Conservation (phyloP, 2,329 filamentous ascomycete genomes). For the Penicillium sp. region DNA sequence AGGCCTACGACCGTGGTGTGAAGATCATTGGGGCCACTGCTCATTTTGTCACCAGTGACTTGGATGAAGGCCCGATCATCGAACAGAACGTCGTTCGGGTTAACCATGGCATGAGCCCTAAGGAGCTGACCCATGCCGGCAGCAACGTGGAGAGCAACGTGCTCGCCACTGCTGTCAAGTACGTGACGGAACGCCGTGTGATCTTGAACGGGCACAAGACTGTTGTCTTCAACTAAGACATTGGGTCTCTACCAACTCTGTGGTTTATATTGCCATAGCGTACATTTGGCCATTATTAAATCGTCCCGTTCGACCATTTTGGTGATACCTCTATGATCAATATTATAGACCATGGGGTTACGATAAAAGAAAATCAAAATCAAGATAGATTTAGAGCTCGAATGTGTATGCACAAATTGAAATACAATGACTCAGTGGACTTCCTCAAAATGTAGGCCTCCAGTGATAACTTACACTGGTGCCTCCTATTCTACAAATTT, state of each 20-base stretch:
- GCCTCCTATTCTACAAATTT: neutral
- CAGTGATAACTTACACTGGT: neutral
- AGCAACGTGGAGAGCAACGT: constrained; percentile 84
- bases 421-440: neutral
- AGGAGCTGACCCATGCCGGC: constrained; percentile 74
- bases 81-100: constrained; percentile 78
- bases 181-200: constrained; percentile 74
- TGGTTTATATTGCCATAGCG: neutral
- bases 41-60: constrained; percentile 79
- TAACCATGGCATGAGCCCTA: constrained; percentile 72
- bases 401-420: neutral
- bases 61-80: constrained; percentile 85
- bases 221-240: constrained; percentile 63
- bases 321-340: neutral
- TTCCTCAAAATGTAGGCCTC: neutral
- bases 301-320: neutral
- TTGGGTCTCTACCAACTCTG: neutral
- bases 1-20: constrained; percentile 80
- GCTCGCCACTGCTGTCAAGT: constrained; percentile 76
- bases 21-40: constrained; percentile 87
- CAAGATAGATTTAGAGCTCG: neutral
- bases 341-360: neutral
- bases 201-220: constrained; percentile 79
- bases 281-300: neutral
- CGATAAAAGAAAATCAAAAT: neutral